A percentile compares a stretch with the other conserved stretches of the same genome.
These are phyloP conservation scores for Blastobotrys illinoisensis DNA, from an alignment of 1,139 yeast species.

Conservation along the genomic window DNA sequence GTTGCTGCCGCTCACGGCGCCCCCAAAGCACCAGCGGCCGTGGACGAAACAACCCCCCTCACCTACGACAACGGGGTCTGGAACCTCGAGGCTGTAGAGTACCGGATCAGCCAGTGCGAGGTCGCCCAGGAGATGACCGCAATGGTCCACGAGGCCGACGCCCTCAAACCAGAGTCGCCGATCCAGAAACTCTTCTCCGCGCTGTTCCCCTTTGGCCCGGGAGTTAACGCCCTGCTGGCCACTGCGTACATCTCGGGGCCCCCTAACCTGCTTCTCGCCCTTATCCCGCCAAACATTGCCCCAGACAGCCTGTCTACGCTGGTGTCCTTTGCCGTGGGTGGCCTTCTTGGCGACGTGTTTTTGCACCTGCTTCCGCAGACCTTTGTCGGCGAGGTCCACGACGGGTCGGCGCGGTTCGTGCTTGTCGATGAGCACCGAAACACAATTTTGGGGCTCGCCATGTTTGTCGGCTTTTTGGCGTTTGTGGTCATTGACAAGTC, in stretches of 20 bases:
- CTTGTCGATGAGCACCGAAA: slow-evolving; percentile 46
- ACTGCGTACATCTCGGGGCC: slow-evolving; percentile 57
- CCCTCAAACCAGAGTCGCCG: slow-evolving; percentile 25
- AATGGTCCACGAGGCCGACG: slow-evolving; percentile 18
- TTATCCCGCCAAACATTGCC: slow-evolving; percentile 46
- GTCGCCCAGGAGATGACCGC: slow-evolving; percentile 37
- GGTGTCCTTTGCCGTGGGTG: slow-evolving; percentile 67
- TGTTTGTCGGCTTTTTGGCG: slow-evolving; percentile 50
- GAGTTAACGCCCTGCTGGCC: slow-evolving; percentile 54
- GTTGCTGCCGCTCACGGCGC: not conserved
- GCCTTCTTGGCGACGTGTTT: slow-evolving; percentile 63
- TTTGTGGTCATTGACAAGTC: slow-evolving; percentile 55
- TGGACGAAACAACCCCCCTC: slow-evolving; percentile 10
- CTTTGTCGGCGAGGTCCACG: slow-evolving; percentile 46
- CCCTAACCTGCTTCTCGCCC: slow-evolving; percentile 50
- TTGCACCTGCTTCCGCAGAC: slow-evolving; percentile 62
- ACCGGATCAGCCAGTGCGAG: slow-evolving; percentile 28
- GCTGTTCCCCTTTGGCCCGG: slow-evolving; percentile 51
- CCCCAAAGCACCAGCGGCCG: not conserved
- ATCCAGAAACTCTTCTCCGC: slow-evolving; percentile 24
- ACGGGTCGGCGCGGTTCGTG: slow-evolving; percentile 38
- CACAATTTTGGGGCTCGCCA: slow-evolving; percentile 44
- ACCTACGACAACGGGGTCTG: slow-evolving; percentile 37
- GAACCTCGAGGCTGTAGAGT: slow-evolving; percentile 32
- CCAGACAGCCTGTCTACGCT: slow-evolving; percentile 44